phyloP scores from a whole-genome alignment of 306 rosid genomes.

The Cicer arietinum region DNA sequence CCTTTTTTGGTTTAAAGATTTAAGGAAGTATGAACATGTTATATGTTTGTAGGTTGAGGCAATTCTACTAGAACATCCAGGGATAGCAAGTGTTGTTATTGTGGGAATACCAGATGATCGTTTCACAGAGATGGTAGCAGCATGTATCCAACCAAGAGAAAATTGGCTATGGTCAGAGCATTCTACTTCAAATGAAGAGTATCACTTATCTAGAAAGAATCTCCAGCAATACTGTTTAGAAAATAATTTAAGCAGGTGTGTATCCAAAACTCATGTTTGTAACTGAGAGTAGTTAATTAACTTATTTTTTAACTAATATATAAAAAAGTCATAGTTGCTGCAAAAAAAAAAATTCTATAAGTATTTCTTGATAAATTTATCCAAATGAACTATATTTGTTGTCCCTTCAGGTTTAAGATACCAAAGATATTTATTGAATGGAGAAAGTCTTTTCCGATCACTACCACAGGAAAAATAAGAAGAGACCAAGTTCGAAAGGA shows the following conservation, averaged over 20 bases:
- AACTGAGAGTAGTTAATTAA: too few species aligned
- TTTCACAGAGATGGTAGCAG: constrained; percentile 70
- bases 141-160: constrained; percentile 63
- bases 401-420: constrained; percentile 73
- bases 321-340: too few species aligned
- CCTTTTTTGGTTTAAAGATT: constrained; percentile 11
- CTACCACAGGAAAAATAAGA: constrained; percentile 70
- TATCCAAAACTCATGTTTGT: constrained; percentile 31
- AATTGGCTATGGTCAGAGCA: constrained; percentile 71
- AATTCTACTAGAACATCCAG: constrained; percentile 72
- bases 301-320: too few species aligned
- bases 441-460: constrained; percentile 78
- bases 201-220: constrained; percentile 52
- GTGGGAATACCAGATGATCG: constrained; percentile 79
- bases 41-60: constrained; percentile 70
- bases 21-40: constrained; percentile 13
- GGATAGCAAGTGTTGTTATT: constrained; percentile 61
- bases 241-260: constrained; percentile 67
- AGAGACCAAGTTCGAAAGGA: constrained; percentile 66
- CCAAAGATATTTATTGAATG: constrained; percentile 66
- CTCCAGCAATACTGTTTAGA: constrained; percentile 60
- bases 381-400: too few species aligned
- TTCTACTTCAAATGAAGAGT: constrained; percentile 41
- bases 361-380: too few species aligned
- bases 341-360: too few species aligned